These are phyloP conservation scores for Buxus sempervirens DNA, from an alignment of 164 flowering plant species.

Conservation along the genomic window DNA sequence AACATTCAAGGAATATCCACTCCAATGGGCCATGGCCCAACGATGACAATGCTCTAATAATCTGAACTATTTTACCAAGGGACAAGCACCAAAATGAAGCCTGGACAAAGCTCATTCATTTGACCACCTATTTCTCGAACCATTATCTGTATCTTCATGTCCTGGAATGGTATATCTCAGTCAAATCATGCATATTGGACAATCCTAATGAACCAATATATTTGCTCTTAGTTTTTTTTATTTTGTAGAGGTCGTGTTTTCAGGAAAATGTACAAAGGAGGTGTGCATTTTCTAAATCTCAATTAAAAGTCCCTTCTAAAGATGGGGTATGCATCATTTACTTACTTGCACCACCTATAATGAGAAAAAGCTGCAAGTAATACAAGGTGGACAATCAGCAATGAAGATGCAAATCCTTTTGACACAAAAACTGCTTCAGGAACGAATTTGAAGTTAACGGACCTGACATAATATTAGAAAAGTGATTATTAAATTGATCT, in stretches of 20 bases:
- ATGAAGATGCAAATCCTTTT: constrained; percentile 59
- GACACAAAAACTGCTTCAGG: constrained; percentile 80
- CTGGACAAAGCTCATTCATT: neutral
- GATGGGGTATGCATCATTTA: constrained; percentile 4
- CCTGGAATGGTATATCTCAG: no score
- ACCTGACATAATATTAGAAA: constrained; percentile 48
- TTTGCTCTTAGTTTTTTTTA: no score
- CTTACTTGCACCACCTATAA: constrained; percentile 92
- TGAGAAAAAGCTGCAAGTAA: constrained; percentile 68
- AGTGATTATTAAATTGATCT: neutral
- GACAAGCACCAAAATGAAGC: neutral
- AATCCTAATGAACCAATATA: no score
- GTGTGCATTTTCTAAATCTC: no score
- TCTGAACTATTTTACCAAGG: neutral
- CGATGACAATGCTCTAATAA: neutral
- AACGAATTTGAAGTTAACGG: constrained; percentile 93
- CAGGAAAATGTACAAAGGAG: no score
- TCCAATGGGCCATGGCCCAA: neutral
- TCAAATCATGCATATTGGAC: no score
- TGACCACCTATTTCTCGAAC: no score
- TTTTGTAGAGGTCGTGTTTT: no score
- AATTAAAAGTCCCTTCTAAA: no score
- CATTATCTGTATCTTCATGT: no score
- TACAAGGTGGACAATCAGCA: constrained; percentile 64
- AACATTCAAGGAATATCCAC: neutral